Percentiles rank a stretch among this genome's conserved stretches.
These are phyloP conservation scores for Hypoxylon lienhwacheense DNA, from an alignment of 495 filamentous ascomycete genomes.

Conservation along the genomic window DNA sequence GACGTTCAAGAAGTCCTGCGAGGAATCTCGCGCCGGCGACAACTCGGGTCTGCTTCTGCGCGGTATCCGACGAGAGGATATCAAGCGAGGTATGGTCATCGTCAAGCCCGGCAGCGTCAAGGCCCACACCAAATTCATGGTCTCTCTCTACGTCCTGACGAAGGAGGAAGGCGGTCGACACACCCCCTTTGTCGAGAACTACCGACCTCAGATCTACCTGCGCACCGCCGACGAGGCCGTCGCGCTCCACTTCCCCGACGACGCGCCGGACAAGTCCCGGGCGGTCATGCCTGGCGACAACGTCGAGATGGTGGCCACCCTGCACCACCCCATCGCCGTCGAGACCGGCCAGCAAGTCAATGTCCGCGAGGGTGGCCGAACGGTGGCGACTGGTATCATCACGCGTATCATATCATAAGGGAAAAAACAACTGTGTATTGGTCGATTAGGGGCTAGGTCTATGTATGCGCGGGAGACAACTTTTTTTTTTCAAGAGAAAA, in stretches of 20 bases:
- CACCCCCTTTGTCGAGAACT: slow-evolving; percentile 90
- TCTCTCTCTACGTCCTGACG: slow-evolving; percentile 92
- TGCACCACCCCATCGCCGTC: slow-evolving; percentile 78
- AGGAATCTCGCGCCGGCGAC: slow-evolving; percentile 90
- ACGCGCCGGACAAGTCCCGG: slow-evolving; percentile 65
- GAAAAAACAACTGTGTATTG: not conserved
- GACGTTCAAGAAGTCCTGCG: slow-evolving; percentile 98
- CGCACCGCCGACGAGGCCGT: slow-evolving; percentile 91
- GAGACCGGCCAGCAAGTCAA: slow-evolving; percentile 93
- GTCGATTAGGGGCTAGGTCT: slow-evolving; percentile 13
- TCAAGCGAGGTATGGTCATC: slow-evolving; percentile 91
- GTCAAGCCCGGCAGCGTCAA: slow-evolving; percentile 74
- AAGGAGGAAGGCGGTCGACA: slow-evolving; percentile 98
- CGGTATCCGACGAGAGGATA: slow-evolving; percentile 90
- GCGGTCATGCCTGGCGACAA: slow-evolving; percentile 98
- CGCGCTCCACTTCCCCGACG: slow-evolving; percentile 79
- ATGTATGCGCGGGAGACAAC: slow-evolving; percentile 17
- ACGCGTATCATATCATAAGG: slow-evolving; percentile 80
- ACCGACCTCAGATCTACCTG: slow-evolving; percentile 92
- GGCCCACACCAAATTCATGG: slow-evolving; percentile 85
- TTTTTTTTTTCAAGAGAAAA: too few species aligned
- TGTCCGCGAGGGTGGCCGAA: slow-evolving; percentile 92
- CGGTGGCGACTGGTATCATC: slow-evolving; percentile 88
- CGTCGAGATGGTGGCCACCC: slow-evolving; percentile 87
- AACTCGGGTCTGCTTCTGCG: slow-evolving; percentile 98